A percentile compares a stretch with the other conserved stretches of the same genome.
These are phyloP conservation scores for Tolypocladium cylindrosporum DNA, from an alignment of 2,329 filamentous ascomycete genomes.

Conservation along the genomic window DNA sequence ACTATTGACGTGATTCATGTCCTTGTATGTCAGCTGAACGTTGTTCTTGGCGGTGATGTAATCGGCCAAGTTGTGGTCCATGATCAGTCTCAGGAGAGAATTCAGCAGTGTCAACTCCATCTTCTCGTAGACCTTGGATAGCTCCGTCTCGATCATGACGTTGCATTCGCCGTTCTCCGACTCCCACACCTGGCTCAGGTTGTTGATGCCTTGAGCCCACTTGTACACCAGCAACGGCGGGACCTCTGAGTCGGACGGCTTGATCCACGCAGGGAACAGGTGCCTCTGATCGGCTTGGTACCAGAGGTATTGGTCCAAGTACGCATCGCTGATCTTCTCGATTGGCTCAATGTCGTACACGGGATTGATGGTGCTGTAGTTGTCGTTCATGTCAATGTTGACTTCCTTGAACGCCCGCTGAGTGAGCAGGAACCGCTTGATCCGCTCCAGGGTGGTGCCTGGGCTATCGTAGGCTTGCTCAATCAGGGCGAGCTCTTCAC, in stretches of 20 bases:
- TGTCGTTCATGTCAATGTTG: conserved; percentile 99
- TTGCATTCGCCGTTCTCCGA: conserved; percentile 92
- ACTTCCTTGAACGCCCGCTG: conserved; percentile 99
- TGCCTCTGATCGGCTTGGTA: conserved; percentile 97
- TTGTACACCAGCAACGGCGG: conserved; percentile 93
- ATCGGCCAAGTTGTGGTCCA: conserved; percentile 98
- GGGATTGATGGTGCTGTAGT: conserved; percentile 97
- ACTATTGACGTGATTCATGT: conserved; percentile 99
- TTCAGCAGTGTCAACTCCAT: conserved; percentile 95
- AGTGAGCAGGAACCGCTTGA: conserved; percentile 94
- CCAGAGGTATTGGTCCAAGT: conserved; percentile 97
- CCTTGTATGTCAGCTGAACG: conserved; percentile 97
- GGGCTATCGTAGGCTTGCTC: conserved; percentile 98
- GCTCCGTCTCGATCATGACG: conserved; percentile 94
- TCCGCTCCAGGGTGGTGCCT: conserved; percentile 87
- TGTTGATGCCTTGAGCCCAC: conserved; percentile 99
- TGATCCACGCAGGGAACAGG: conserved; percentile 97
- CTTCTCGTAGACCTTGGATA: conserved; percentile 99
- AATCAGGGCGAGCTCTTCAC: conserved; percentile 91
- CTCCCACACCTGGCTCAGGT: conserved; percentile 91
- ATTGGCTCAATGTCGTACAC: conserved; percentile 99
- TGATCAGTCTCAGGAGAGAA: conserved; percentile 83
- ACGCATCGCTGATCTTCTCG: conserved; percentile 98
- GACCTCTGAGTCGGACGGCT: conserved; percentile 95
- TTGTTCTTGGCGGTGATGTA: conserved; percentile 99